Conservation (phyloP, 2,329 filamentous ascomycete genomes). For the Penicillium sp. region DNA sequence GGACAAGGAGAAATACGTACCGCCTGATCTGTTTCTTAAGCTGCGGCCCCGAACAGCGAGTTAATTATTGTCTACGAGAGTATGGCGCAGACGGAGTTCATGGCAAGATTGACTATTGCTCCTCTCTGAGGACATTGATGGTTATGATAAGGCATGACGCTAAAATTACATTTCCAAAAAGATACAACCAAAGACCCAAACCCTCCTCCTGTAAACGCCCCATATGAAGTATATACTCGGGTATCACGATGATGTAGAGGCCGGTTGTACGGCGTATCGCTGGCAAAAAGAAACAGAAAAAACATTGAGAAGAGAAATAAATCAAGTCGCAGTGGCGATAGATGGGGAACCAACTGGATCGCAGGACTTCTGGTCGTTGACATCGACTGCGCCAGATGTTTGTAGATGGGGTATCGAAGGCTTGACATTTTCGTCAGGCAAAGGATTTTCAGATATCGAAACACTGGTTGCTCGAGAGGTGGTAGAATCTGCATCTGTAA, state of each 20-base stretch:
- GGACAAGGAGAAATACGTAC: conserved; percentile 21
- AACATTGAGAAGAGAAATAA: not conserved
- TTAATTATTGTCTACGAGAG: not conserved
- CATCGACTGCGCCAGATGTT: conserved; percentile 1
- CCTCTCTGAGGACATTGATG: not conserved
- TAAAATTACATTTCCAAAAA: not conserved
- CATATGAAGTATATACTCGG: conserved; percentile 10
- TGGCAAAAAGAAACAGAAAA: not conserved
- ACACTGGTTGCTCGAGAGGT: conserved; percentile 37
- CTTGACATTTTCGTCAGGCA: conserved; percentile 18
- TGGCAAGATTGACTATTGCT: not conserved
- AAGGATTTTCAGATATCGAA: conserved; percentile 19
- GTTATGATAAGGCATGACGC: not conserved
- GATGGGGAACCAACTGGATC: conserved; percentile 10
- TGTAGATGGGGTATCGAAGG: not conserved
- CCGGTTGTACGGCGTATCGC: conserved; percentile 5
- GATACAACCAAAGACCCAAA: not conserved
- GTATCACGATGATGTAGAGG: conserved; percentile 18
- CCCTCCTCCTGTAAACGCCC: conserved; percentile 7
- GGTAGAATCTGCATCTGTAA: conserved; percentile 32
- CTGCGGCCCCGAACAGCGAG: conserved; percentile 15
- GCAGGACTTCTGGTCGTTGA: not conserved
- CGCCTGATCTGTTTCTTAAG: conserved; percentile 38
- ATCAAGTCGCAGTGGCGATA: conserved; percentile 13
- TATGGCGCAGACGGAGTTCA: not conserved